Base-by-base conservation (phyloP, 257 asterid genomes). In the Galeopsis tetrahit region DNA sequence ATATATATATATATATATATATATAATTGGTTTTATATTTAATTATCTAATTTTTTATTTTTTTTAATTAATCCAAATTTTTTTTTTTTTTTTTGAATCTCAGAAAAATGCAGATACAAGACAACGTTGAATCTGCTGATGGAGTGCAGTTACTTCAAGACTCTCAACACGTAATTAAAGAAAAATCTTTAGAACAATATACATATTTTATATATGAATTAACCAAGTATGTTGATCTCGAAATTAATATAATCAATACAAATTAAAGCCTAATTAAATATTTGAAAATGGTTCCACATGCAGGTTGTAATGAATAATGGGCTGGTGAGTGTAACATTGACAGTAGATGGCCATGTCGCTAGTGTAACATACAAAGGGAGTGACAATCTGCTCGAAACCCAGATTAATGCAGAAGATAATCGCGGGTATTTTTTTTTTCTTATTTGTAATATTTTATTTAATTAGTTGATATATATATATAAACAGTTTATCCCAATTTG, bases 241-340 rank as follows among this genome's bases (percentile, higher is more conserved):
- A 46, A 51, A 51, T n/a, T 17, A 13, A 14, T 3, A 21, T 53
- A 53, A 53, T 15, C 17, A 52, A 15, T 17, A 52, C 4, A 52
- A 52, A 52, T 17, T 17, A 21, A 1, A 21, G 28, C 28, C 4
- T 2, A 52, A 7, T 52, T 52, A 10, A 48, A 21, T 21, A 21
- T 48, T 48, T 4, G 1, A 36, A 72, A 52, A 6, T 7, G 21
- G 32, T 31, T 1, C 53, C 3, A 39, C 78, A 21, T 21, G 28
- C 28, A 81, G 91, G 83, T 83, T 32, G 78, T 73, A 11, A 33
- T 88, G 80, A 80, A 38, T 46, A 88, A 88, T 49, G 87, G 84
- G 39, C 67, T 88, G 1, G 80, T 80, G 8, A 86, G 68, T 21
- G 59, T 86, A 14, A 79, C 81, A 3, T 61, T 88, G 53, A 72